Evolutionary conservation across 768 basidiomycete species (phyloP), one percentile per base, ranked within the genome.

Genomic region (Suillus hirtellus): DNA sequence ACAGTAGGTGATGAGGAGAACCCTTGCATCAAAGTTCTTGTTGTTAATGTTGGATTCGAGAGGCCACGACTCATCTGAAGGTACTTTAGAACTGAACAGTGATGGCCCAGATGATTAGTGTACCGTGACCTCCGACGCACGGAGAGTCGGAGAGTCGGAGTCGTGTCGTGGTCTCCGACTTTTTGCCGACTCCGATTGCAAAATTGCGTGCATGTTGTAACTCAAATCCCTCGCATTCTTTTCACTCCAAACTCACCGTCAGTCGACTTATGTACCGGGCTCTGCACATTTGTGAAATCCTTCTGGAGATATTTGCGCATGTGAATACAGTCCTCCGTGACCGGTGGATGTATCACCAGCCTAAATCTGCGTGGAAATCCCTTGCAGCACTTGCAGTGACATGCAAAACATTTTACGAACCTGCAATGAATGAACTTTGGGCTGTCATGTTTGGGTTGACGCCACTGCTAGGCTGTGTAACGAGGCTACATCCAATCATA

Each of bases 351-450:
- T 14, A 7, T 55, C 12, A 56, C 17, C 15, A 21, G 15, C 37
- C 21, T 47, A 12, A 21, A 47, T 47, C 14, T 47, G 46, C 12
- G 3, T 21, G 11, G 8, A 56, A 24, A 34, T 38, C 34, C 35
- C 24, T 55, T 15, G 50, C 60, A 50, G 60, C 35, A 5, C 46
- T 61, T 37, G 35, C 60, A 7, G 56, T 35, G 50, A 61, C 60
- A 40, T 56, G 60, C 38, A 61, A 56, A 37, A 21, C 35, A 4
- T 52, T 56, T 21, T n/a, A 61, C 11, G 38, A 37, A 0, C 35
- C 52, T 17, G 60, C 52, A 2, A 52, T 61, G 50, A 50, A 61
- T 52, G 15, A 24, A 4, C 46, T 61, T 24, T 61, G 60, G 60
- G 46, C 46, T 47, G 21, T 14, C 5, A 21, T 47, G 21, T 14